Conservation (phyloP, 768 basidiomycete species). For the Arthromyces matolae region DNA sequence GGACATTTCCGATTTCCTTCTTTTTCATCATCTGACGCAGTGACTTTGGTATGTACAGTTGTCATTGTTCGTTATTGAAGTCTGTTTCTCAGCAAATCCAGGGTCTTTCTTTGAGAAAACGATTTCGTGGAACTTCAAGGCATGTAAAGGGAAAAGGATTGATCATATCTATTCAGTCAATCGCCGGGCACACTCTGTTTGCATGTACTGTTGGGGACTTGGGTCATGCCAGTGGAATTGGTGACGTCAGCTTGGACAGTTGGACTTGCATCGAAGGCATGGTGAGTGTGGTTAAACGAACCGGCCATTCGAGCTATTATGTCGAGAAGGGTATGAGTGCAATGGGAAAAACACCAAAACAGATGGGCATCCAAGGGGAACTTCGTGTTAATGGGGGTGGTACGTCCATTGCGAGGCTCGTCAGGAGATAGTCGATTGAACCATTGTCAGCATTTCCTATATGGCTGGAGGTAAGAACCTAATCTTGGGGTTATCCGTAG, state of each 20-base stretch:
- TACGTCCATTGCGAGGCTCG: slow-evolving; percentile 31
- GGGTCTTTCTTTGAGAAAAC: slow-evolving; percentile 76
- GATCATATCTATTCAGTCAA: slow-evolving; percentile 75
- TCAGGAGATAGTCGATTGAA: background rate
- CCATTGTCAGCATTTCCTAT: slow-evolving; percentile 66
- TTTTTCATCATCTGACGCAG: slow-evolving; percentile 74
- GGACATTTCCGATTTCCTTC: slow-evolving; percentile 63
- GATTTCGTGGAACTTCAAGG: slow-evolving; percentile 71
- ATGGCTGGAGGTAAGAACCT: slow-evolving; percentile 64
- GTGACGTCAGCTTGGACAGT: slow-evolving; percentile 77
- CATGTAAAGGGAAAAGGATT: slow-evolving; percentile 78
- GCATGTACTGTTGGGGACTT: slow-evolving; percentile 82
- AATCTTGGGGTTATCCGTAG: background rate
- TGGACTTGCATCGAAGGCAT: slow-evolving; percentile 79
- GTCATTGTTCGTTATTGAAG: no score
- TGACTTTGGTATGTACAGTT: slow-evolving; percentile 69
- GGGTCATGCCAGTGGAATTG: slow-evolving; percentile 59
- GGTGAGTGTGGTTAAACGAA: slow-evolving; percentile 73
- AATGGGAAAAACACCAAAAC: slow-evolving; percentile 72
- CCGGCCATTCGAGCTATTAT: slow-evolving; percentile 82
- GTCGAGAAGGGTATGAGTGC: slow-evolving; percentile 85
- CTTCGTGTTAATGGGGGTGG: slow-evolving; percentile 72
- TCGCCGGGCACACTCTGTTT: slow-evolving; percentile 76
- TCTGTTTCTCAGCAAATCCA: slow-evolving; percentile 14
- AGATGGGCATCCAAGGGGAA: slow-evolving; percentile 67